Conservation (phyloP, 148 eudicot species). For the Limonium bicolor region DNA sequence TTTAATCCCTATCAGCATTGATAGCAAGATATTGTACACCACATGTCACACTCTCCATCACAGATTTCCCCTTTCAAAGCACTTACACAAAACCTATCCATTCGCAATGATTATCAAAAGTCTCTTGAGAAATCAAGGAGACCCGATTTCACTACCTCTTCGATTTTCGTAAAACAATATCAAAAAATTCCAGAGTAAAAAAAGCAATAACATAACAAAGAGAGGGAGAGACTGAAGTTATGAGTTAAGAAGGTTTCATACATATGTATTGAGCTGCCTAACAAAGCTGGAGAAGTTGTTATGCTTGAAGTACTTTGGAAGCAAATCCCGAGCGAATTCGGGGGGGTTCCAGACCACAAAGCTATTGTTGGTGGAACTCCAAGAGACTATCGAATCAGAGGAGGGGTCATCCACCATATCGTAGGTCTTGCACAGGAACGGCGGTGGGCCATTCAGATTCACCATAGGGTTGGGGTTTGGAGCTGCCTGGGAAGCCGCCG, state of each 20-base stretch:
- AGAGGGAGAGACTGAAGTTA: neutral
- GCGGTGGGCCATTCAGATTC: slow-evolving; percentile 40
- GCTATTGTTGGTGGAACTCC: slow-evolving; percentile 67
- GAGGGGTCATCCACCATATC: slow-evolving; percentile 68
- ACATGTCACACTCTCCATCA: no score
- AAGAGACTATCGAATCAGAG: slow-evolving; percentile 56
- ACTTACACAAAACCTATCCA: no score
- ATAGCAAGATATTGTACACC: no score
- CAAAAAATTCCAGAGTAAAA: neutral
- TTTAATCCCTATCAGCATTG: no score
- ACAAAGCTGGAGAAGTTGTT: slow-evolving; percentile 89
- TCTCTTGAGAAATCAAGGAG: no score
- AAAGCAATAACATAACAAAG: neutral
- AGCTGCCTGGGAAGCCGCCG: neutral
- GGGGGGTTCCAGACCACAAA: slow-evolving; percentile 88
- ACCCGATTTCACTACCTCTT: no score
- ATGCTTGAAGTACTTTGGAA: slow-evolving; percentile 85
- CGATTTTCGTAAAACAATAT: neutral
- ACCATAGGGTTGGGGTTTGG: slow-evolving; percentile 27
- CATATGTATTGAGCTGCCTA: slow-evolving; percentile 79
- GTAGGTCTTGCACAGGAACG: slow-evolving; percentile 58
- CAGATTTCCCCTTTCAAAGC: no score
- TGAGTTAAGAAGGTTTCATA: no score
- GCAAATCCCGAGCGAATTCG: slow-evolving; percentile 52
- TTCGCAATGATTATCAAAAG: no score